These are phyloP conservation scores for Microcos paniculata DNA, from an alignment of 345 rosid genomes.

Conservation along the genomic window DNA sequence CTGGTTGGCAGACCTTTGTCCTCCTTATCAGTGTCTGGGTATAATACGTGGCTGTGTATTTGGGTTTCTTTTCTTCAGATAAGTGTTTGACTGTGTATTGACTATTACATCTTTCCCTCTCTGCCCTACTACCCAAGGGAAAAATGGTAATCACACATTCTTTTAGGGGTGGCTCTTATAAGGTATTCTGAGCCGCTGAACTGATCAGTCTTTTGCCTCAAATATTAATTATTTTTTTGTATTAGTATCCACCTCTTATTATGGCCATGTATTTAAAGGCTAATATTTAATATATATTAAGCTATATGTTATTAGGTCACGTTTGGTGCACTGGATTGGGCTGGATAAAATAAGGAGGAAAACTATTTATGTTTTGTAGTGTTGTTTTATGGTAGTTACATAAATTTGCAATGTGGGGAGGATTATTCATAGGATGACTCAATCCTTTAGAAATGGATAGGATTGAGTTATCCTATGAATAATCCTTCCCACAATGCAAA, in stretches of 20 bases:
- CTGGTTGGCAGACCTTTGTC: neutral
- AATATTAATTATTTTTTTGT: neutral
- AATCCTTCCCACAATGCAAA: too few species aligned
- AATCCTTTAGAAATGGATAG: too few species aligned
- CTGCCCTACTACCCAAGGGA: neutral
- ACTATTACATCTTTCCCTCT: neutral
- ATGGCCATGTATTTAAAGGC: neutral
- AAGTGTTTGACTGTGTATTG: neutral
- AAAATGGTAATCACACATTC: neutral
- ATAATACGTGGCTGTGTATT: neutral
- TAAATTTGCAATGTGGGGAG: too few species aligned
- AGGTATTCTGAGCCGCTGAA: neutral
- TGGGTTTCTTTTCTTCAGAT: neutral
- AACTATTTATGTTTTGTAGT: too few species aligned
- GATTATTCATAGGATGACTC: too few species aligned
- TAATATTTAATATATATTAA: neutral
- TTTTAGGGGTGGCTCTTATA: neutral
- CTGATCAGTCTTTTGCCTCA: neutral
- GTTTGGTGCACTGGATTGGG: too few species aligned
- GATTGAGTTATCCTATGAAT: too few species aligned
- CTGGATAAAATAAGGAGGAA: too few species aligned
- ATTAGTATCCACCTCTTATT: neutral
- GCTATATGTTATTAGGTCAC: neutral
- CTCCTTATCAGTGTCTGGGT: neutral
- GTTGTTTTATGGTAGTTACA: too few species aligned